Evolutionary conservation across 2,329 filamentous ascomycete species (phyloP), one percentile per base, ranked within the genome.

Genomic region (Rhynchosporium secalis): DNA sequence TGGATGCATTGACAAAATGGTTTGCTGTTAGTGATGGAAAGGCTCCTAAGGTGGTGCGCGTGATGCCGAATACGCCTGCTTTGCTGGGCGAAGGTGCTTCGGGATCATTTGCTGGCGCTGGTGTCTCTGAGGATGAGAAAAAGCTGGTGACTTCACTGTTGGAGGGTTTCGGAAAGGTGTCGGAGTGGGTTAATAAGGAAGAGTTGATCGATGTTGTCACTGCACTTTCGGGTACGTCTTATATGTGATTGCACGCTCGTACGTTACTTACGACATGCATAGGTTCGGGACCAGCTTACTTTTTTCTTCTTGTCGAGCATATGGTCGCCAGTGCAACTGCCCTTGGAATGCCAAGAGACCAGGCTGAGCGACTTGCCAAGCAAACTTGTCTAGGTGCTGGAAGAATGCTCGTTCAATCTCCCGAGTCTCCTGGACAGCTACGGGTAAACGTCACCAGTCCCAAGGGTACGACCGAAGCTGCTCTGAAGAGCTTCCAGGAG

Each of bases 181-280:
- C 58, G 28, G 58, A 60, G 20, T 60, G 58, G 58, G 58, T 60
- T 20, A 38, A 60, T 10, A 31, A 28, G 15, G 58, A 60, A 31
- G 58, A 60, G 48, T 55, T 60, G 58, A 60, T 60, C 13, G 58
- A 60, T 60, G 48, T 60, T 36, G 58, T 60, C 26, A 60, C 58
- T 5, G 58, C 48, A 28, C 58, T 60, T 38, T 60, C 58, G 33
- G 58, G 58, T 60, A 60, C 28, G 48, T 29, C 45, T 59, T 8
- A 1, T 7, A 3, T 43, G 47, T 26, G 8, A 26, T 51, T 9
- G 20, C 55, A 15, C 43, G 28, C 29, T 33, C 12, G 1, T 15
- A 9, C 8, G 2, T 45, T 40, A 13, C 57, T 60, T 6, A 60
- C 10, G 8, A 12, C 2, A 8, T 40, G 9, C 9, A 46, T 26